Percentiles rank a stretch among this genome's conserved stretches.
Conservation (phyloP, 371 early-diverging fungal species). For the Nematocida sp. region DNA sequence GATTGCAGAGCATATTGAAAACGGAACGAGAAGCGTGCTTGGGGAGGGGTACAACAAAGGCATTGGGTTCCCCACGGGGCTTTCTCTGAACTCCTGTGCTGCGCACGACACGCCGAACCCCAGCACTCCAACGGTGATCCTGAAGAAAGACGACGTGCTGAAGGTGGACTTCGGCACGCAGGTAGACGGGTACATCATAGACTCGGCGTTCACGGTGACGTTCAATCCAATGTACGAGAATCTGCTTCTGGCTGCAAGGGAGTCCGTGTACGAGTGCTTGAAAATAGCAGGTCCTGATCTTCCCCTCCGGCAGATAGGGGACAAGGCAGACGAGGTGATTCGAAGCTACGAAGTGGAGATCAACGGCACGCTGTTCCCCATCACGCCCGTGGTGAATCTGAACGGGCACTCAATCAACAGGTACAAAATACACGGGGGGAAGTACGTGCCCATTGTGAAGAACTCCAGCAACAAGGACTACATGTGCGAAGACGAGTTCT, state of each 20-base stretch:
- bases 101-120: conserved; percentile 97
- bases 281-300: conserved; percentile 90
- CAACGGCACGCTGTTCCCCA: conserved; percentile 79
- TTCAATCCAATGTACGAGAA: conserved; percentile 83
- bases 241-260: conserved; percentile 80
- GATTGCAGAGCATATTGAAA: conserved; percentile 83
- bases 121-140: conserved; percentile 77
- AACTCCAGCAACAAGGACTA: conserved; percentile 79
- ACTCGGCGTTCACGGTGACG: conserved; percentile 89
- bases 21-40: conserved; percentile 78
- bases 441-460: conserved; percentile 83
- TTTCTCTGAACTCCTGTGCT: conserved; percentile 89
- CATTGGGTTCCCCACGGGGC: conserved; percentile 97
- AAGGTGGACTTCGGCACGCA: conserved; percentile 98
- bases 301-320: conserved; percentile 87
- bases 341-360: conserved; percentile 91
- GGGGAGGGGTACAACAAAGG: conserved; percentile 71
- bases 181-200: conserved; percentile 87
- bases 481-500: conserved; percentile 88
- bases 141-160: conserved; percentile 83
- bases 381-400: conserved; percentile 81
- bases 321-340: conserved; percentile 90
- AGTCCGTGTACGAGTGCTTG: conserved; percentile 92
- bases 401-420: conserved; percentile 91
- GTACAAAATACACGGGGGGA: conserved; percentile 89